These are phyloP conservation scores for Sisymbrium irio DNA, from an alignment of 345 rosid genomes.

Conservation along the genomic window DNA sequence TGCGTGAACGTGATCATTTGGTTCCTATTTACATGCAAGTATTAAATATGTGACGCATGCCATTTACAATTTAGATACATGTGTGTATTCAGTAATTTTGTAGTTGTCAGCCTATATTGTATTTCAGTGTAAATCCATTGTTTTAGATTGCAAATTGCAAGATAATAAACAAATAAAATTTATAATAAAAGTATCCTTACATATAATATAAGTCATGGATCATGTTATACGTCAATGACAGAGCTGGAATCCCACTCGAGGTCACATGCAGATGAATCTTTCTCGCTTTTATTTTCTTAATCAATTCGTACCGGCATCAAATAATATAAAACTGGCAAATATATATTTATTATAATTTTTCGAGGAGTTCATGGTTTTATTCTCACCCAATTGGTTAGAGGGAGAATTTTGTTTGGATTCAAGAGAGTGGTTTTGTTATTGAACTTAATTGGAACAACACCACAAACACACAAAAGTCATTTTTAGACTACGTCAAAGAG, in stretches of 20 bases:
- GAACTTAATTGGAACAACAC: neutral
- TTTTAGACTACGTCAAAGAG: neutral
- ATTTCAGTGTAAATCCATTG: neutral
- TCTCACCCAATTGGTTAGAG: neutral
- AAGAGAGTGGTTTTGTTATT: neutral
- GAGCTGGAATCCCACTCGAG: conserved; percentile 68
- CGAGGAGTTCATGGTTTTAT: neutral
- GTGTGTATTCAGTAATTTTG: neutral
- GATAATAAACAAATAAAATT: neutral
- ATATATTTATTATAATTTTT: conserved; percentile 6
- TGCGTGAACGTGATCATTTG: neutral
- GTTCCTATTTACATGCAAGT: neutral
- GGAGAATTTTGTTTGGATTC: neutral
- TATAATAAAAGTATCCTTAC: neutral
- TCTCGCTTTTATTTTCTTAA: conserved; percentile 1
- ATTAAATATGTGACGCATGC: neutral
- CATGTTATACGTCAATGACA: conserved; percentile 48
- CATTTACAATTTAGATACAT: neutral
- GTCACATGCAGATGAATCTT: conserved; percentile 49
- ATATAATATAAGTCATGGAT: conserved; percentile 44
- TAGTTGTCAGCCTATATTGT: neutral
- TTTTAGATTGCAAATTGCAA: conserved; percentile 13
- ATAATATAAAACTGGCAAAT: conserved; percentile 22
- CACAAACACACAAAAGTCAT: neutral
- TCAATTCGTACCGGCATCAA: conserved; percentile 35